Evolutionary conservation across 345 rosid genomes (phyloP), one percentile per base, ranked within the genome.

Genomic region (Cardamine occulta): DNA sequence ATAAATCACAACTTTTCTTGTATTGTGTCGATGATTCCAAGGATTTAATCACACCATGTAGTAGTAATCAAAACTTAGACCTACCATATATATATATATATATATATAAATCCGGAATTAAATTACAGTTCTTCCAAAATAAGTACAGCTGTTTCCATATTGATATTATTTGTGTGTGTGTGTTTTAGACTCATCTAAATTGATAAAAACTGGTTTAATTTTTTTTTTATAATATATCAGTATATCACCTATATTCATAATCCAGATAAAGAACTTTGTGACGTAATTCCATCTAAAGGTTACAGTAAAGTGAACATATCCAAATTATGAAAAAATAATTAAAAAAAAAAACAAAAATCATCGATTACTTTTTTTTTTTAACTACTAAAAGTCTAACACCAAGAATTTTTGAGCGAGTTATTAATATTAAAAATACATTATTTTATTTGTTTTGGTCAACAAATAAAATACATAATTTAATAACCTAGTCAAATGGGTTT

Each of bases 401-500:
- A 51, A 51, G 4, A 52, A 1, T 9, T 10, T 21, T 10, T 21
- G 3, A 51, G 12, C 28, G 29, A 51, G 39, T 29, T 3, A 39
- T 10, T 39, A 34, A 34, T 39, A 29, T 7, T 29, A 57, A 7
- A 13, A 57, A 15, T 11, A 24, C n/a, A 29, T 5, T 6, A 6
- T 14, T 26, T 57, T 56, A 31, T 5, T 31, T 6, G 6, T 34
- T 7, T 34, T 34, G 37, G 37, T 34, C 37, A 34, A 34, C 37
- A 34, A 34, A 34, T 34, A 34, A 44, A 40, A 63, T 12, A n/a
- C 13, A 66, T 42, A 14, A 42, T 13, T 4, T 42, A 12, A 52
- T 66, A 17, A 63, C 52, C 32, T 35, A 52, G 1, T 55, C 48
- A n/a, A n/a, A 35, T 2, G 4, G 23, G 55, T 74, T 76, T 70